Conservation (phyloP, 208 protist genomes). For the Herpetomonas tarakana region DNA sequence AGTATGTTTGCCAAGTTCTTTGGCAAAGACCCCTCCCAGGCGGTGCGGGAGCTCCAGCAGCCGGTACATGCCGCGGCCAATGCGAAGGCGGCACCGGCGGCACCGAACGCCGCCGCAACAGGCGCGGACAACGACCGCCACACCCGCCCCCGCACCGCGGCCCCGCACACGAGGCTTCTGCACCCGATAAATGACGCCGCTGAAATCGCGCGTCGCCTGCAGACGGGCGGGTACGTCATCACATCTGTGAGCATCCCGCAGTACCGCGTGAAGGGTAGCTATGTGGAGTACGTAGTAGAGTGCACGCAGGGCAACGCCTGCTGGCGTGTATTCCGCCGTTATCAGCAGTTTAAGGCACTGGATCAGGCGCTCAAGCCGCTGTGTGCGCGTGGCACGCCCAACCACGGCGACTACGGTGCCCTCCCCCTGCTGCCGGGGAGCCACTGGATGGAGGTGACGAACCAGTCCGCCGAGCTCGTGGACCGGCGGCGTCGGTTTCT, state of each 20-base stretch:
- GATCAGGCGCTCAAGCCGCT: constrained; percentile 61
- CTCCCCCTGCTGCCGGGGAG: constrained; percentile 75
- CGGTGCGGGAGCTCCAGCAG: too few species aligned
- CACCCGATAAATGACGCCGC: constrained; percentile 21
- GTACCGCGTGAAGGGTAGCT: constrained; percentile 61
- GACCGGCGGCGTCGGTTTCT: constrained; percentile 70
- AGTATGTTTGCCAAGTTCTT: background rate
- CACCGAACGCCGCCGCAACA: background rate
- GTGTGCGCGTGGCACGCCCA: constrained; percentile 25
- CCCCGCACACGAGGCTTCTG: constrained; percentile 4
- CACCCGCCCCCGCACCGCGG: too few species aligned
- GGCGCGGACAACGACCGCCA: background rate
- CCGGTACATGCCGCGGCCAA: background rate
- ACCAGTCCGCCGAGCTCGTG: constrained; percentile 77
- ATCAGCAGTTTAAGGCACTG: constrained; percentile 80
- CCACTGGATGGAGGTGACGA: constrained; percentile 87
- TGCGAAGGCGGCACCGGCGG: background rate
- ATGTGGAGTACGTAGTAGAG: constrained; percentile 77
- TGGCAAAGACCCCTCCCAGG: background rate
- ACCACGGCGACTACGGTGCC: constrained; percentile 69
- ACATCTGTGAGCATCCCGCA: constrained; percentile 48
- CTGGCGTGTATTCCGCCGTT: constrained; percentile 77
- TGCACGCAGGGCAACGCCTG: constrained; percentile 34
- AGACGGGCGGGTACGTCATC: constrained; percentile 24
- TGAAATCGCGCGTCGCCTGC: constrained; percentile 12